Evolutionary conservation across 805 yeast genomes (phyloP), one percentile per base, ranked within the genome.

Genomic region (Torulaspora gathmanii): DNA sequence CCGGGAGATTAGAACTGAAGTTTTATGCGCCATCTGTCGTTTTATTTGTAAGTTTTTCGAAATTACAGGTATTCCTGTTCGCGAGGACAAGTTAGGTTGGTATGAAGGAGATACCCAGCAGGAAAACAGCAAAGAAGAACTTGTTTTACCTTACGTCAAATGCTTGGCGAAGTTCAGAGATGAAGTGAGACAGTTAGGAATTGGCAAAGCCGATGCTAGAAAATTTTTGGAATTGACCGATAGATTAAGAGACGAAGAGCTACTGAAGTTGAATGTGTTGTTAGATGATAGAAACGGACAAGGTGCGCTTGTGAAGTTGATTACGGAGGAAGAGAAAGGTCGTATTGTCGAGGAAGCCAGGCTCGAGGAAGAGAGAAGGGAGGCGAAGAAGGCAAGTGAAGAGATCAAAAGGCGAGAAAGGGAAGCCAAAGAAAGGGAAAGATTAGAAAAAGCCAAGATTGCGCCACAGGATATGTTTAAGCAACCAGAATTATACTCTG

Each of bases 221-320:
- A 76, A 72, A 13, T 74, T 88, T 46, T 71, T 93, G 37, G 68
- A 71, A n/a, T 79, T 86, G 4, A 77, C 89, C 46, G 99, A 93
- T 65, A 64, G 70, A 5, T 65, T 93, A 17, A 78, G 99, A 57
- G 80, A 83, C 54, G 67, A 75, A 13, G 93, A 84, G 30, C 69
- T 93, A 54, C 69, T 88, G 48, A 74, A 79, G 20, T 69, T 89
- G 50, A 93, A 95, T 23, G 83, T 93, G 33, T 80, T 95, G 1
- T 71, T 93, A 44, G 98, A 91, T 63, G 99, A 93, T 67, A 80
- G 97, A 58, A 83, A 76, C 48, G 89, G 83, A 2, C 79, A 77
- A 56, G 75, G 81, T n/a, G 90, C 97, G 0, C 74, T 93, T 49
- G 75, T 93, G 36, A 93, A 93, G 66, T 84, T 91, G 56, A 71